A percentile compares a stretch with the other conserved stretches of the same genome.
Evolutionary conservation across 73 alveolate species (phyloP).

Genomic region (Symbiodinium pilosum): DNA sequence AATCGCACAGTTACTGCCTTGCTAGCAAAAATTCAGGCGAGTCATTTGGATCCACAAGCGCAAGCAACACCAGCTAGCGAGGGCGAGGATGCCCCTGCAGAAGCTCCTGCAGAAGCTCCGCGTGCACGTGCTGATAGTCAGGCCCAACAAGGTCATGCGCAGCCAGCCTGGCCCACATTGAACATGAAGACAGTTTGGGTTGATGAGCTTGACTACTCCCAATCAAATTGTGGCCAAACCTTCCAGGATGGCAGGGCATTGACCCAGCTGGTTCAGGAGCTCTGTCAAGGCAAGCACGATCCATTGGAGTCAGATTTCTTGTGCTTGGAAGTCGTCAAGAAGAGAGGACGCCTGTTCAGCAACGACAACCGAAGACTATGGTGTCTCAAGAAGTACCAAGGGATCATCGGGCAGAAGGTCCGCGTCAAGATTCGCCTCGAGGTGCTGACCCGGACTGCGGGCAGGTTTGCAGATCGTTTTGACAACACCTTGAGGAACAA

Average conservation of each 20-base stretch:
- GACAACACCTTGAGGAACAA: background rate
- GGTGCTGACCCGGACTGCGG: background rate
- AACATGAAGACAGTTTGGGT: background rate
- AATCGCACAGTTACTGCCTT: too few relatives aligned
- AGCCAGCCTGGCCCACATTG: background rate
- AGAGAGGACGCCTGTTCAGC: too few relatives aligned
- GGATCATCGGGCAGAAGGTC: background rate
- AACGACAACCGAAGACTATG: background rate
- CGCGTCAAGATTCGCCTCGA: background rate
- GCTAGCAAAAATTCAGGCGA: background rate
- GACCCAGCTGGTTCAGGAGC: background rate
- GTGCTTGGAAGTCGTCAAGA: background rate
- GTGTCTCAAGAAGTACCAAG: background rate
- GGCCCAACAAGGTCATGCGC: background rate
- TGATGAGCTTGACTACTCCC: background rate
- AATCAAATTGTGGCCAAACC: background rate
- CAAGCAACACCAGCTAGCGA: background rate
- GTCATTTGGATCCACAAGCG: background rate
- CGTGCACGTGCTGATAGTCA: background rate
- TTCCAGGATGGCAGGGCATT: background rate
- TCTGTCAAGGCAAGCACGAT: conserved; percentile 7
- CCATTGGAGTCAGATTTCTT: background rate
- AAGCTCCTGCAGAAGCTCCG: background rate
- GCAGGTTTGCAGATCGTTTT: background rate
- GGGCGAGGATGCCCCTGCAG: background rate